Conservation (phyloP, 768 basidiomycete genomes). For the Clitopilus hobsonii region DNA sequence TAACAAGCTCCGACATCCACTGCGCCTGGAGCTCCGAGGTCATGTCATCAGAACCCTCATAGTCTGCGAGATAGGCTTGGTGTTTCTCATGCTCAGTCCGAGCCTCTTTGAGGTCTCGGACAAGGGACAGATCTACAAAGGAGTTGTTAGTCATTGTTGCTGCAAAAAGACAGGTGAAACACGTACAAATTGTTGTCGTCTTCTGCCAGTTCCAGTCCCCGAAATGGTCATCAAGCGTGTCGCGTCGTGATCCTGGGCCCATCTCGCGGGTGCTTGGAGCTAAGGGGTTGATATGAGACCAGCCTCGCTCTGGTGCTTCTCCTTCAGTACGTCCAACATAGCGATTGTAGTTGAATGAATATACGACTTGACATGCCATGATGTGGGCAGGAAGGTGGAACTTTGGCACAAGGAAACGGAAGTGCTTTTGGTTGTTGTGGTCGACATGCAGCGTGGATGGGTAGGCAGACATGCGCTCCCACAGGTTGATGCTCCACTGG, state of each 20-base stretch:
- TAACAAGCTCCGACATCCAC: conserved; percentile 10
- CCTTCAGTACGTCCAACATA: conserved; percentile 28
- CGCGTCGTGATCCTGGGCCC: conserved; percentile 24
- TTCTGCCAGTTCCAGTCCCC: conserved; percentile 24
- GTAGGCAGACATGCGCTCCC: conserved; percentile 2
- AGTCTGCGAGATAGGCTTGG: conserved; percentile 4
- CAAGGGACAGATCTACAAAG: conserved; percentile 5
- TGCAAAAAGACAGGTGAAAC: not conserved
- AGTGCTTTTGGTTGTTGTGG: not conserved
- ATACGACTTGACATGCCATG: conserved; percentile 14
- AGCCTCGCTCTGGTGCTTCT: conserved; percentile 26
- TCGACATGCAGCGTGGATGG: not conserved
- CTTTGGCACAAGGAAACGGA: conserved; percentile 26
- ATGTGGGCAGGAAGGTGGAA: conserved; percentile 30
- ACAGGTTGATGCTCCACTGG: conserved; percentile 4
- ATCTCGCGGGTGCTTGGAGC: conserved; percentile 29
- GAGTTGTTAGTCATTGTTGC: not conserved
- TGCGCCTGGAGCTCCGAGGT: not conserved
- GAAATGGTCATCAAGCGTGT: conserved; percentile 22
- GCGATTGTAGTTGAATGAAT: conserved; percentile 15
- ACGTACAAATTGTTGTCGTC: conserved; percentile 16
- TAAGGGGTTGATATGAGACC: conserved; percentile 20
- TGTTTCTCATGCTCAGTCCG: conserved; percentile 6
- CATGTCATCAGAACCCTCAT: conserved; percentile 1
- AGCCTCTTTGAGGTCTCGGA: conserved; percentile 7